Evolutionary conservation across 2,329 filamentous ascomycete species (phyloP), one percentile per base, ranked within the genome.

Genomic region (Fusarium liriodendri): DNA sequence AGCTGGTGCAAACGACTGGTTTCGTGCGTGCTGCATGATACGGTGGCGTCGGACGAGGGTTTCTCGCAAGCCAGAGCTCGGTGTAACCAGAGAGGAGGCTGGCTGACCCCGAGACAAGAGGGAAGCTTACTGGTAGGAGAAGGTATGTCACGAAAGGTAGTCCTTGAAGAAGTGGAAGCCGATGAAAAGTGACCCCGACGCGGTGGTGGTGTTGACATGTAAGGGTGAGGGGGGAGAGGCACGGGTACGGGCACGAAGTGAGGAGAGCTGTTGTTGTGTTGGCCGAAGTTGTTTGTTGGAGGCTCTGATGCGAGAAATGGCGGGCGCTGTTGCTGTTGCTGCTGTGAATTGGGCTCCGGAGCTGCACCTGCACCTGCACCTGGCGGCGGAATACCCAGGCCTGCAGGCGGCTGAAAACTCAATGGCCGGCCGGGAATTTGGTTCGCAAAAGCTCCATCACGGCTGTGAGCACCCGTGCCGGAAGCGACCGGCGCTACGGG

Each of bases 71-170:
- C 20, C 50, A 25, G 27, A 33, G 59, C 20, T 58, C 35, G 45
- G 52, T 64, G 52, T 35, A 45, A 47, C 27, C 25, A 57, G 27
- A 29, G 22, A 58, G 50, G 27, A 47, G 45, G 52, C 27, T 22
- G 40, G 47, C 58, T 33, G 27, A 60, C 20, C 22, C 47, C 27
- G 47, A 25, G 47, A 10, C 33, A 33, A 32, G 47, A 22, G 40
- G 22, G 42, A 13, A n/a, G 66, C 76, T 78, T 68, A 78, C 76
- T 75, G 54, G 64, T 67, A 42, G 76, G 76, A 14, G 76, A 74
- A 25, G 72, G 70, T 37, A 72, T 66, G 27, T 75, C 70, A 7
- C 73, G 66, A 35, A 73, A 73, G 18, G 62, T 25, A 14, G 64
- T 33, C 40, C 76, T 77, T 18, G 76, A 67, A 7, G 74, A 64